phyloP scores from a whole-genome alignment of 2,329 filamentous ascomycete species.

The Apiospora phragmitis region DNA sequence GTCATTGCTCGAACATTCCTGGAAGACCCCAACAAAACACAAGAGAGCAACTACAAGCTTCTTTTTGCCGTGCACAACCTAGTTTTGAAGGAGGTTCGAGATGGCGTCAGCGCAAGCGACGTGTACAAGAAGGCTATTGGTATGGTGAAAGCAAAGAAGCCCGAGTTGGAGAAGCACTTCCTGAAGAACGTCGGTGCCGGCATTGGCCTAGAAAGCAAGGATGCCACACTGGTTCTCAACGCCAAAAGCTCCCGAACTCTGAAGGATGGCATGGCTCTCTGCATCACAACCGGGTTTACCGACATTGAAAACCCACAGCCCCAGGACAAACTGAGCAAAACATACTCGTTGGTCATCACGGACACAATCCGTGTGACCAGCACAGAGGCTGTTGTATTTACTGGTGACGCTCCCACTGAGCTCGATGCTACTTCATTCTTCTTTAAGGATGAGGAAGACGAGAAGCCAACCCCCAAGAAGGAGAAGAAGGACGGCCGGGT shows the following conservation, averaged over 20 bases:
- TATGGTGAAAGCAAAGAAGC: constrained; percentile 85
- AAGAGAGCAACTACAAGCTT: constrained; percentile 92
- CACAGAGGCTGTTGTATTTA: constrained; percentile 84
- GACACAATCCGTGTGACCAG: constrained; percentile 89
- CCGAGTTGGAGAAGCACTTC: constrained; percentile 93
- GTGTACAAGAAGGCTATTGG: constrained; percentile 85
- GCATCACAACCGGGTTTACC: constrained; percentile 84
- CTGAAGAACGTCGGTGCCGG: constrained; percentile 89
- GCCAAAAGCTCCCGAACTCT: constrained; percentile 80
- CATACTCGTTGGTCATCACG: constrained; percentile 85
- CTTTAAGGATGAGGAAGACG: constrained; percentile 94
- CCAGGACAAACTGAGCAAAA: constrained; percentile 86
- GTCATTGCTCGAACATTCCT: constrained; percentile 91
- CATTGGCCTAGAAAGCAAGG: constrained; percentile 89
- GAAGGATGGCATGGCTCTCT: constrained; percentile 96
- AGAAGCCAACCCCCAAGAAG: constrained; percentile 84
- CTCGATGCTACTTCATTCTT: constrained; percentile 96
- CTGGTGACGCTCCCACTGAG: constrained; percentile 86
- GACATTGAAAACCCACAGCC: constrained; percentile 85
- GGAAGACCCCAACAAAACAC: constrained; percentile 94
- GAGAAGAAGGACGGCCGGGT: constrained; percentile 82
- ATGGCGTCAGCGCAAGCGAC: constrained; percentile 84
- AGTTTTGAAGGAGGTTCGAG: constrained; percentile 87
- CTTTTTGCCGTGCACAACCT: constrained; percentile 81
- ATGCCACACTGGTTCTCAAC: constrained; percentile 80